Evolutionary conservation across 495 filamentous ascomycete species (phyloP).

Genomic region (Pyrenula aspistea): DNA sequence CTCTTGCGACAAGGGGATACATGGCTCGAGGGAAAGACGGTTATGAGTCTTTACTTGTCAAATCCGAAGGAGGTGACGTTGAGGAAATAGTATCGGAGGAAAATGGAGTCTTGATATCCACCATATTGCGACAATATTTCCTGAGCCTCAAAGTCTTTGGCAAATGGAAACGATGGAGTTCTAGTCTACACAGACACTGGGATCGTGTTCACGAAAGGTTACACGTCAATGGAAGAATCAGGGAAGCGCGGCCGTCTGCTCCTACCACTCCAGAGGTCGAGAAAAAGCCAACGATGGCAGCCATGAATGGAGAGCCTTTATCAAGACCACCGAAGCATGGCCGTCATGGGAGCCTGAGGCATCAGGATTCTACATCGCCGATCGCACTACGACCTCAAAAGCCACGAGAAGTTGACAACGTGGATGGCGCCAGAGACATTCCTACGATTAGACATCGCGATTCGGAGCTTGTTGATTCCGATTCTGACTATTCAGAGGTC

Average conservation of each 20-base stretch:
- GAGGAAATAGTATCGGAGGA: slow-evolving; percentile 75
- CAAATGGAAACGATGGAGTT: slow-evolving; percentile 57
- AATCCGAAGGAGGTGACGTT: slow-evolving; percentile 57
- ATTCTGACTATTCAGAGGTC: slow-evolving; percentile 29
- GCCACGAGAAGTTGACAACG: background rate
- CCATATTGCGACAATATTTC: slow-evolving; percentile 80
- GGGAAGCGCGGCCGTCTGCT: slow-evolving; percentile 18
- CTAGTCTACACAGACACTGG: slow-evolving; percentile 49
- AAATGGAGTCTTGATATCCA: slow-evolving; percentile 72
- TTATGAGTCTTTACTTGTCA: slow-evolving; percentile 56
- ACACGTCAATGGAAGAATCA: slow-evolving; percentile 26
- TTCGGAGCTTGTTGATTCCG: slow-evolving; percentile 12
- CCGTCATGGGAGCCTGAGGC: background rate
- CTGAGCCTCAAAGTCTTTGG: slow-evolving; percentile 68
- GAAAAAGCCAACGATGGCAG: slow-evolving; percentile 17
- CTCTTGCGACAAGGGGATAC: slow-evolving; percentile 65
- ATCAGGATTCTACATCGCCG: background rate
- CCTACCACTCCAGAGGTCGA: slow-evolving; percentile 15
- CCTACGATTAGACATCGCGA: background rate
- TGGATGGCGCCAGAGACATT: background rate
- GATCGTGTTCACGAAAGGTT: slow-evolving; percentile 41
- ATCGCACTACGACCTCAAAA: slow-evolving; percentile 1
- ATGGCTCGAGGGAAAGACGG: slow-evolving; percentile 85
- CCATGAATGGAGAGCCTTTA: slow-evolving; percentile 1
- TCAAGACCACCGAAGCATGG: slow-evolving; percentile 1